Evolutionary conservation across 2,329 filamentous ascomycete genomes (phyloP).

Genomic region (Coniochaeta sp.): DNA sequence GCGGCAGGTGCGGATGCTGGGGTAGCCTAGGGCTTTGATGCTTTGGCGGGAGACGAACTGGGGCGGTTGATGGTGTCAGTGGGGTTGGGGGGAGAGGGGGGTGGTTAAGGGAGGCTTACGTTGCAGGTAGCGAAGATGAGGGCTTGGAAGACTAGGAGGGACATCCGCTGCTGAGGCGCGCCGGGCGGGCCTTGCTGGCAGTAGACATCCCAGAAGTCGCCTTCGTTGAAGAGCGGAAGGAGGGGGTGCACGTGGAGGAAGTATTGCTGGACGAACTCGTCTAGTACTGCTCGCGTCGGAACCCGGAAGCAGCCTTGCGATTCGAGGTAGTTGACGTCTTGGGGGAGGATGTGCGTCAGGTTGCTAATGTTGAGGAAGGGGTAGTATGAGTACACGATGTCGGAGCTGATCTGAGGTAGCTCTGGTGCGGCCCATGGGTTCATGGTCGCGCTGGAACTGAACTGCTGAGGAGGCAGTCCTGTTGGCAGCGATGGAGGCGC

Average conservation of each 20-base stretch:
- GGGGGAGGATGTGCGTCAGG: slow-evolving; percentile 28
- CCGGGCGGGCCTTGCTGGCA: slow-evolving; percentile 15
- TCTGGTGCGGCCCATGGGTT: slow-evolving; percentile 11
- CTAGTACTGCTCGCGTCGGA: slow-evolving; percentile 30
- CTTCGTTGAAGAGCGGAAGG: slow-evolving; percentile 36
- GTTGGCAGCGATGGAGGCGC: background rate
- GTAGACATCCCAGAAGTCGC: slow-evolving; percentile 41
- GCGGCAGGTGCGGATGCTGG: slow-evolving; percentile 33
- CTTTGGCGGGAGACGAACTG: slow-evolving; percentile 30
- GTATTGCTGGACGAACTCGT: slow-evolving; percentile 41
- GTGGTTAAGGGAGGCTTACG: slow-evolving; percentile 18
- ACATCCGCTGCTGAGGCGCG: slow-evolving; percentile 18
- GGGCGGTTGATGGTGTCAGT: slow-evolving; percentile 8
- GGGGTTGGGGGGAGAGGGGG: background rate
- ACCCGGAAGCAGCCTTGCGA: slow-evolving; percentile 38
- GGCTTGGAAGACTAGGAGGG: slow-evolving; percentile 38
- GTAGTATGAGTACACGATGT: slow-evolving; percentile 31
- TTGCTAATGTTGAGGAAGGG: slow-evolving; percentile 33
- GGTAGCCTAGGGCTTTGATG: slow-evolving; percentile 33
- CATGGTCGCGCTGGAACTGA: background rate
- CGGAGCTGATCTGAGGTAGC: slow-evolving; percentile 16
- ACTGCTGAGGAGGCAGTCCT: background rate
- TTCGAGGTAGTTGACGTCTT: slow-evolving; percentile 40
- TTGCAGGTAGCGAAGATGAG: slow-evolving; percentile 38
- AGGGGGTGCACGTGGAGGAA: slow-evolving; percentile 39